Percentiles rank a stretch among this genome's conserved stretches.
Evolutionary conservation across 2,329 filamentous ascomycete genomes (phyloP).

Genomic region (Fusarium transvaalense): DNA sequence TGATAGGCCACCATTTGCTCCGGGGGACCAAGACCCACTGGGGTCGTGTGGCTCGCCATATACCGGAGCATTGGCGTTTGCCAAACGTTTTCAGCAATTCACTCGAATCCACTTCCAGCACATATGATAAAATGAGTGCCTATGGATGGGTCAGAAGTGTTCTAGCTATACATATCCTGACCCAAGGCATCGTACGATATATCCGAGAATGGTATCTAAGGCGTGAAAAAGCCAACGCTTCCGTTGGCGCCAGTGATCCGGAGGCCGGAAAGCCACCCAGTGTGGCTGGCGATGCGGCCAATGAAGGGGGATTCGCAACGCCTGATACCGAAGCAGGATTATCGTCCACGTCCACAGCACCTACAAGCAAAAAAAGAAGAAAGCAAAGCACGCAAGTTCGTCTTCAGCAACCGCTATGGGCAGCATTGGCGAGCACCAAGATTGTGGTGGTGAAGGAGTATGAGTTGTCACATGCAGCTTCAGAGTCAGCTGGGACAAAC

Average conservation of each 20-base stretch:
- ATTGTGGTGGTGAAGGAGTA: slow-evolving; percentile 95
- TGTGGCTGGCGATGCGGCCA: slow-evolving; percentile 49
- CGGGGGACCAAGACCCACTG: slow-evolving; percentile 64
- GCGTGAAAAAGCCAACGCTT: slow-evolving; percentile 67
- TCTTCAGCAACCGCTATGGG: slow-evolving; percentile 93
- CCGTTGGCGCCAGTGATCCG: slow-evolving; percentile 67
- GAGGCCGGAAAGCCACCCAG: slow-evolving; percentile 69
- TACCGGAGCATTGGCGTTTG: slow-evolving; percentile 62
- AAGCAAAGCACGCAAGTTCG: slow-evolving; percentile 93
- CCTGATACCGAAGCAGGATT: slow-evolving; percentile 63
- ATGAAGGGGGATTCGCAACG: slow-evolving; percentile 61
- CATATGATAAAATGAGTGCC: slow-evolving; percentile 69
- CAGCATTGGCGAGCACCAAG: slow-evolving; percentile 93
- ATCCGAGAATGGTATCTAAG: slow-evolving; percentile 77
- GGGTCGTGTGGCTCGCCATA: slow-evolving; percentile 60
- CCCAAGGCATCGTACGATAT: slow-evolving; percentile 78
- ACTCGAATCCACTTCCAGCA: slow-evolving; percentile 55
- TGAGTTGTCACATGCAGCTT: slow-evolving; percentile 81
- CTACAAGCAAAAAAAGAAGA: slow-evolving; percentile 82
- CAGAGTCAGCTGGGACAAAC: slow-evolving; percentile 79
- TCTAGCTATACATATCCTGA: slow-evolving; percentile 80
- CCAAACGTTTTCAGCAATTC: slow-evolving; percentile 61
- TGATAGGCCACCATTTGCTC: slow-evolving; percentile 67
- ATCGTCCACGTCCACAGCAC: slow-evolving; percentile 58
- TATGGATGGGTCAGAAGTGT: slow-evolving; percentile 77